These are phyloP conservation scores for Suillus weaverae DNA, from an alignment of 768 basidiomycete genomes.

Conservation along the genomic window DNA sequence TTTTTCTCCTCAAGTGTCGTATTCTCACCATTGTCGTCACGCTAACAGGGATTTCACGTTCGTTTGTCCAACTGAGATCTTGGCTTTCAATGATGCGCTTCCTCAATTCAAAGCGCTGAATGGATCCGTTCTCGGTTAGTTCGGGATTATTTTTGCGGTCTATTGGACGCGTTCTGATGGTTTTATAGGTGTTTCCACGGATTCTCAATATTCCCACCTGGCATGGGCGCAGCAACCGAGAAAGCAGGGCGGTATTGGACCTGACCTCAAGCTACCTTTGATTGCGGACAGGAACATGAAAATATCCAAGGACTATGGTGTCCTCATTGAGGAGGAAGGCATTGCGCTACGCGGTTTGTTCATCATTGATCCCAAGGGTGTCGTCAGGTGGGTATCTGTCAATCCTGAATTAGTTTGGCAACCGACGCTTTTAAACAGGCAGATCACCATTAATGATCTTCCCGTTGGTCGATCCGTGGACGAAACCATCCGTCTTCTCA, in stretches of 20 bases:
- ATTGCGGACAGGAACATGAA: slow-evolving; percentile 78
- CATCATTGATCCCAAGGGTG: slow-evolving; percentile 84
- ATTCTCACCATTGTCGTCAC: background rate
- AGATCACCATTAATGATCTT: slow-evolving; percentile 89
- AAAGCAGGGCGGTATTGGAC: slow-evolving; percentile 87
- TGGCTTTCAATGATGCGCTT: slow-evolving; percentile 91
- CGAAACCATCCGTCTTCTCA: slow-evolving; percentile 86
- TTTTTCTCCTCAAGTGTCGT: background rate
- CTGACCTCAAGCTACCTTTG: slow-evolving; percentile 82
- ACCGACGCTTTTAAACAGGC: slow-evolving; percentile 38
- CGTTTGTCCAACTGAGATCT: slow-evolving; percentile 94
- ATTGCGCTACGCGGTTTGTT: slow-evolving; percentile 86
- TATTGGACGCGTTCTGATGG: slow-evolving; percentile 7
- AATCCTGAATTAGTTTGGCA: background rate
- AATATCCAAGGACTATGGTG: slow-evolving; percentile 84
- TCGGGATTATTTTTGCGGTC: background rate
- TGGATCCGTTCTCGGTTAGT: slow-evolving; percentile 73
- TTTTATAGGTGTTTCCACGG: slow-evolving; percentile 74
- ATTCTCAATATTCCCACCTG: slow-evolving; percentile 86
- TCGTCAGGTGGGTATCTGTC: slow-evolving; percentile 48
- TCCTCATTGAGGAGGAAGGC: slow-evolving; percentile 85
- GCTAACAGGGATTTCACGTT: slow-evolving; percentile 76
- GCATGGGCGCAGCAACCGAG: slow-evolving; percentile 84
- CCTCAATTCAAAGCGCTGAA: slow-evolving; percentile 70
- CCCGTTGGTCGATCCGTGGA: slow-evolving; percentile 96